A percentile compares a stretch with the other conserved stretches of the same genome.
Conservation (phyloP, 306 rosid species). For the Canavalia ensiformis region DNA sequence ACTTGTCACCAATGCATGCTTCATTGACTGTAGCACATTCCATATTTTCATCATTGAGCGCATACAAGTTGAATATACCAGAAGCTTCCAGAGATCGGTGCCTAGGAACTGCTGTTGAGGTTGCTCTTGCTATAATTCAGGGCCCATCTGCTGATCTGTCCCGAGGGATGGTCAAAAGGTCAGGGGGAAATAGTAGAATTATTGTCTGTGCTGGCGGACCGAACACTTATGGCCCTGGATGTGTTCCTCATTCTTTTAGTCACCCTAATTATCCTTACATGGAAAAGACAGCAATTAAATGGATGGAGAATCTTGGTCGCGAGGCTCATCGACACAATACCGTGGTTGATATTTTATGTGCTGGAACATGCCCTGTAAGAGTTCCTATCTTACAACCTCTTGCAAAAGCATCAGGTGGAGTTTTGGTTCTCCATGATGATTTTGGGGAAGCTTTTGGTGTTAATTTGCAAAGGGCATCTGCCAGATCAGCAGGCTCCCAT, state of each 20-base stretch:
- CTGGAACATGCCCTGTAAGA: slow-evolving; percentile 98
- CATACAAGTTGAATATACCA: slow-evolving; percentile 76
- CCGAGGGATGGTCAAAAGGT: slow-evolving; percentile 85
- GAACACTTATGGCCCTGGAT: slow-evolving; percentile 94
- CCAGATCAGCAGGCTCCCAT: slow-evolving; percentile 92
- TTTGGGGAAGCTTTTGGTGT: slow-evolving; percentile 99
- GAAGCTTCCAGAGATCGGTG: slow-evolving; percentile 98
- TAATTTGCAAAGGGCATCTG: slow-evolving; percentile 94
- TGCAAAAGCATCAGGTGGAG: slow-evolving; percentile 96
- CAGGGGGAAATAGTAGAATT: slow-evolving; percentile 91
- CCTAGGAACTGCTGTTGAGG: slow-evolving; percentile 95
- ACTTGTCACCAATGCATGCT: slow-evolving; percentile 95
- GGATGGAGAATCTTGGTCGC: slow-evolving; percentile 93
- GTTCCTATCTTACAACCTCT: slow-evolving; percentile 96
- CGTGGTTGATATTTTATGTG: slow-evolving; percentile 90
- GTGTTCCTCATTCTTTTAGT: slow-evolving; percentile 88
- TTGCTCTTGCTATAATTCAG: slow-evolving; percentile 92
- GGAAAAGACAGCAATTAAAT: slow-evolving; percentile 92
- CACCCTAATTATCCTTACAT: slow-evolving; percentile 94
- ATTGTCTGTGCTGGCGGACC: slow-evolving; percentile 98
- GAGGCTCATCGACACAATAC: slow-evolving; percentile 85
- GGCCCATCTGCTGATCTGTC: slow-evolving; percentile 97
- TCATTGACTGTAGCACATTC: slow-evolving; percentile 91
- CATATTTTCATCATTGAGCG: slow-evolving; percentile 89
- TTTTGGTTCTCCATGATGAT: slow-evolving; percentile 95